Percentiles rank a stretch among this genome's conserved stretches.
Conservation (phyloP, 2,329 filamentous ascomycete species). For the Diatrype stigma region DNA sequence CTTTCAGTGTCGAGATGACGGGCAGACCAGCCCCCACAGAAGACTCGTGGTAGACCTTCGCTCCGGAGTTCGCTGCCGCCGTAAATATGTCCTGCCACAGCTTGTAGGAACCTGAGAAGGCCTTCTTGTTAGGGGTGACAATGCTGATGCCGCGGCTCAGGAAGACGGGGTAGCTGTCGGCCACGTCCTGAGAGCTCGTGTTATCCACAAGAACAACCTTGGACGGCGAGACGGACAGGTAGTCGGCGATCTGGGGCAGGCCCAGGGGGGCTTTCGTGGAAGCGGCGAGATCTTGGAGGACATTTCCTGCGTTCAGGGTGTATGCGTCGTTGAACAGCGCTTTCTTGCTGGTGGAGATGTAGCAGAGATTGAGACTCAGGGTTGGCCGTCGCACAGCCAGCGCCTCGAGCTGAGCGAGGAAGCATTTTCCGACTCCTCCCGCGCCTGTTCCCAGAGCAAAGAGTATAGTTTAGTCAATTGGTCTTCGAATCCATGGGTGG, state of each 20-base stretch:
- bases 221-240: constrained; percentile 71
- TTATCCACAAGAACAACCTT: constrained; percentile 89
- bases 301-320: constrained; percentile 58
- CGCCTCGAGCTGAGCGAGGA: constrained; percentile 74
- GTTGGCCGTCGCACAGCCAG: constrained; percentile 64
- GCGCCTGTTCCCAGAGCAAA: constrained; percentile 56
- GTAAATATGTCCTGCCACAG: constrained; percentile 87
- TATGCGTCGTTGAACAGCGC: constrained; percentile 73
- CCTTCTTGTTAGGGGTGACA: constrained; percentile 98
- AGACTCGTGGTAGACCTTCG: constrained; percentile 91
- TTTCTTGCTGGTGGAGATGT: constrained; percentile 82
- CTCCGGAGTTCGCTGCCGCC: constrained; percentile 64
- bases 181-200: constrained; percentile 85
- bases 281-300: constrained; percentile 58
- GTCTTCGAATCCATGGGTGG: background rate
- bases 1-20: constrained; percentile 87
- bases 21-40: constrained; percentile 91
- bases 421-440: constrained; percentile 88
- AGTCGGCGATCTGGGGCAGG: constrained; percentile 68
- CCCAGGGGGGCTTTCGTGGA: constrained; percentile 62
- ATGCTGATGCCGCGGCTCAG: constrained; percentile 80
- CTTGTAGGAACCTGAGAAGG: constrained; percentile 76
- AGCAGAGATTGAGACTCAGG: constrained; percentile 71
- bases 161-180: constrained; percentile 76
- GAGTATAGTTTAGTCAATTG: constrained; percentile 10